phyloP scores from a whole-genome alignment of 192 early-diverging fungal species.

The Thoreauomyces humboldtii region DNA sequence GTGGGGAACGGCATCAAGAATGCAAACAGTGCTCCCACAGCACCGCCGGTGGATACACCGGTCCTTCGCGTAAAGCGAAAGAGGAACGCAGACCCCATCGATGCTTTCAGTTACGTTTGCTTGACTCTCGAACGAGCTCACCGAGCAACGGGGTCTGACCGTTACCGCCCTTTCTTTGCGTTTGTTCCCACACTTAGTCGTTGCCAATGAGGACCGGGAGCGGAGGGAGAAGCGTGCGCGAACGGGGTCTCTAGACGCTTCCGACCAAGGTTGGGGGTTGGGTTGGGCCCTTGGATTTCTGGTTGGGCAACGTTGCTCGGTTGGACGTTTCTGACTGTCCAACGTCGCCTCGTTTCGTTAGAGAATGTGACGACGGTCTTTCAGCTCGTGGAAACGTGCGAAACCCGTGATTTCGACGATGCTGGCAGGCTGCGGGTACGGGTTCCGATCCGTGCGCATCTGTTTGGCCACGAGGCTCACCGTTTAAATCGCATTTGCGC shows the following conservation, averaged over 20 bases:
- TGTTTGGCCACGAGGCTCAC: too few species aligned
- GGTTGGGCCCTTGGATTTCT: neutral
- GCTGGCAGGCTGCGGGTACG: neutral
- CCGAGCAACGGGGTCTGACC: neutral
- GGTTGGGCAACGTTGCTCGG: neutral
- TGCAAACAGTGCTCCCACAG: too few species aligned
- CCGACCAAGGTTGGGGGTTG: neutral
- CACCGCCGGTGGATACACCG: too few species aligned
- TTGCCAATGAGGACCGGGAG: conserved; percentile 8
- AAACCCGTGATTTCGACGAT: conserved; percentile 11
- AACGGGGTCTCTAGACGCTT: neutral
- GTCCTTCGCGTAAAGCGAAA: conserved; percentile 32
- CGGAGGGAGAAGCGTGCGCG: conserved; percentile 17
- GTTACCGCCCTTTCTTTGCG: neutral
- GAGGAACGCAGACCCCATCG: conserved; percentile 32
- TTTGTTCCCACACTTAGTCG: neutral
- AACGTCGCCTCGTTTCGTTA: neutral
- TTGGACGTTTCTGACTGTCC: neutral
- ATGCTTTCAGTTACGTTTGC: conserved; percentile 20
- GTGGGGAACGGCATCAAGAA: too few species aligned
- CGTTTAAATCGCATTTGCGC: too few species aligned
- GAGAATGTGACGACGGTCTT: neutral
- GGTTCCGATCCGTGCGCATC: too few species aligned
- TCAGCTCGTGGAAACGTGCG: conserved; percentile 16
- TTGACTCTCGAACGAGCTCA: too few species aligned